These are phyloP conservation scores for Paradendryphiella salina DNA, from an alignment of 2,329 filamentous ascomycete genomes.

Conservation along the genomic window DNA sequence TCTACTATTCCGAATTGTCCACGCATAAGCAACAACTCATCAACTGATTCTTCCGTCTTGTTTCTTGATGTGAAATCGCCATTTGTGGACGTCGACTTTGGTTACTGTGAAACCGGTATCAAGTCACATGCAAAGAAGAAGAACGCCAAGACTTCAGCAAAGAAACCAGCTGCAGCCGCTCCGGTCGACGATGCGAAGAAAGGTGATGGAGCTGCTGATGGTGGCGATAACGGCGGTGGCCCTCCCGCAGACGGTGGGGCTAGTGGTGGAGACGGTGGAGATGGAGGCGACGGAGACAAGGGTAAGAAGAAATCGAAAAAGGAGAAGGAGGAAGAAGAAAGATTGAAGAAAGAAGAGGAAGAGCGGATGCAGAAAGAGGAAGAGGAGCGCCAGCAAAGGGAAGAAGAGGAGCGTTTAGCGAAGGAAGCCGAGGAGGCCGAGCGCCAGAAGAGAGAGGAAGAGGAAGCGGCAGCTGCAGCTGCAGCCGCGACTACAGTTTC, in stretches of 20 bases:
- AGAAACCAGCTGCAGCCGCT: slow-evolving; percentile 27
- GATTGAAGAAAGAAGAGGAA: slow-evolving; percentile 45
- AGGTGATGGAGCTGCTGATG: slow-evolving; percentile 48
- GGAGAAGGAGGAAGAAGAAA: slow-evolving; percentile 44
- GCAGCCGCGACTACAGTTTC: slow-evolving; percentile 35
- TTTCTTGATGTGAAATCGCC: slow-evolving; percentile 40
- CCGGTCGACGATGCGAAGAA: slow-evolving; percentile 55
- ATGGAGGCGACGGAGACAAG: slow-evolving; percentile 37
- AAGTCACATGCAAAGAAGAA: slow-evolving; percentile 60
- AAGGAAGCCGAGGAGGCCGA: slow-evolving; percentile 45
- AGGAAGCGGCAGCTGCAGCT: slow-evolving; percentile 41
- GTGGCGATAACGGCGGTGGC: slow-evolving; percentile 41
- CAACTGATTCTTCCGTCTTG: slow-evolving; percentile 32
- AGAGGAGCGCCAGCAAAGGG: slow-evolving; percentile 39
- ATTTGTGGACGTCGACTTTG: slow-evolving; percentile 60
- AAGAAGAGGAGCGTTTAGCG: slow-evolving; percentile 43
- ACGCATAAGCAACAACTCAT: slow-evolving; percentile 36
- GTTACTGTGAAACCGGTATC: slow-evolving; percentile 56
- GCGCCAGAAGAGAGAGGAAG: slow-evolving; percentile 41
- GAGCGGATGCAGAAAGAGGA: slow-evolving; percentile 44
- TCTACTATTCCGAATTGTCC: slow-evolving; percentile 36
- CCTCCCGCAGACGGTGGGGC: slow-evolving; percentile 44
- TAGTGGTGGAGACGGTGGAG: slow-evolving; percentile 41
- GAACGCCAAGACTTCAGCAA: slow-evolving; percentile 43
- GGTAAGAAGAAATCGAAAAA: slow-evolving; percentile 50